Evolutionary conservation across 192 early-diverging fungal species (phyloP), one percentile per base, ranked within the genome.

Genomic region (Umbelopsis sp.): DNA sequence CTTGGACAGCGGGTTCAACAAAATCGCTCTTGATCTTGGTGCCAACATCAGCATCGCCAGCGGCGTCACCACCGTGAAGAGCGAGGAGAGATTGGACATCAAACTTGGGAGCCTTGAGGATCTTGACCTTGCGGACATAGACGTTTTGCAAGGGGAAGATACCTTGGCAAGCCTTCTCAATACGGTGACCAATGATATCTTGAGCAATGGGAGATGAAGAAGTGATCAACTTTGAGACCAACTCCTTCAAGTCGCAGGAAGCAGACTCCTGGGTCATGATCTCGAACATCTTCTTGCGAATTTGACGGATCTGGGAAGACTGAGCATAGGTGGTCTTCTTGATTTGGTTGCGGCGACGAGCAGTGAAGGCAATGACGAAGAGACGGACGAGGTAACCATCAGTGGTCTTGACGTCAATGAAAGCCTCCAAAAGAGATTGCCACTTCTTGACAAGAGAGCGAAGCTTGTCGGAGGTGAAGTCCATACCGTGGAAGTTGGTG

Each of bases 261-360:
- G 88, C 68, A 53, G 91, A 91, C 88, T 96, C 93, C 64, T 84
- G 82, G 71, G 79, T 89, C 87, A 98, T 95, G 87, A 98, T 93
- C 85, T 99, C 98, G 84, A 95, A 96, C 95, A 99, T 99, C 95
- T 98, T 98, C 91, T 98, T 97, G 85, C 98, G 95, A 86, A 99
- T 98, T 79, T 88, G 85, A 73, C 94, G 93, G 88, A 99, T 95
- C 88, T 99, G 98, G 69, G 95, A 87, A 78, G 90, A 86, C 83
- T 95, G 92, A 45, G 98, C 98, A 84, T 99, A 98, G 71, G 95
- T 96, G 79, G 97, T 98, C 90, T 95, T 96, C 88, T 90, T 91
- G 81, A 96, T 83, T 90, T 99, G 98, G 91, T 94, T 91, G 69
- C 85, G 83, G 80, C 92, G 91, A 73, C 92, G 91, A 85, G 92